Base-by-base conservation (phyloP, 2,329 filamentous ascomycete species). In the Teratosphaeria epicoccoides region DNA sequence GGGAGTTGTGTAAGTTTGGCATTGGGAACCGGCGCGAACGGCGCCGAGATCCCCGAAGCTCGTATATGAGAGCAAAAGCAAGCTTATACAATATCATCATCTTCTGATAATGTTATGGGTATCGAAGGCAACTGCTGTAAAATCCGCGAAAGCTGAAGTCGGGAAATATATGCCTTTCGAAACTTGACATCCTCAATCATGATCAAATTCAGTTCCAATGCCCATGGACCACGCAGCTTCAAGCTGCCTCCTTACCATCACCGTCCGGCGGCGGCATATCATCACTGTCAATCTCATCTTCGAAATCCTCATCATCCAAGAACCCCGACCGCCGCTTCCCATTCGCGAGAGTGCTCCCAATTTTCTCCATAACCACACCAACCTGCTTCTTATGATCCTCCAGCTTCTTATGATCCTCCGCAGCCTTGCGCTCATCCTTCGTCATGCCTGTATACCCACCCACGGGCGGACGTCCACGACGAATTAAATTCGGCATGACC, bases 321-420 rank as follows among this genome's bases (percentile, higher is more conserved):
- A 81, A 73, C 0, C 73, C 74, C 52, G 63, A 60, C 52, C 74
- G 71, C 25, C 78, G 70, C 55, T 74, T 72, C 20, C 73, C 70
- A 26, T 74, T 82, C 3, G 74, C 78, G 5, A 82, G 64, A 22
- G 70, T 73, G 40, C 73, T 73, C 4, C 79, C 79, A 40, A 72
- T 74, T 44, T 71, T 69, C 51, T 79, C 78, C 58, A 82, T 68
- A 0, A 73, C 76, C 3, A 75, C 70, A 2, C 79, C 80, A 55
- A 79, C 67, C 22, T 69, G 68, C 47, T 68, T 68, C 61, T 80
- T 81, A 54, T 73, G 73, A 43, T 70, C 68, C 28, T 73, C 67
- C 28, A 80, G 66, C 7, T 73, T 73, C 67, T 76, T 73, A 20
- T 75, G 64, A 50, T 73, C 70, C n/a, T 70, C 65, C 0, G 66